A percentile compares a stretch with the other conserved stretches of the same genome.
These are phyloP conservation scores for Auricularia sp. DNA, from an alignment of 768 basidiomycete species.

Conservation along the genomic window DNA sequence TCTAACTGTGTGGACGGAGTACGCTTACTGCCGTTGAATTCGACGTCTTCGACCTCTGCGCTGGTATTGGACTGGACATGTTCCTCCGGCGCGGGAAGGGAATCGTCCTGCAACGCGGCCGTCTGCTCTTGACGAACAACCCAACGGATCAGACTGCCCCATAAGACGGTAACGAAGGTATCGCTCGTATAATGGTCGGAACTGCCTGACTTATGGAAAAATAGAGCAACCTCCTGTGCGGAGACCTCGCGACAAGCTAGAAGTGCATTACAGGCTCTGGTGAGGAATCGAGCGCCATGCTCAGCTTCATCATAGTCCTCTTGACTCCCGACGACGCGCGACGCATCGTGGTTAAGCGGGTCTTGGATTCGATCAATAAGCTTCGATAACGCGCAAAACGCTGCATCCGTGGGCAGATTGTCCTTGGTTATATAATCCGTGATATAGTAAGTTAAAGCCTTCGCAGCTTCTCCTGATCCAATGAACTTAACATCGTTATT, in stretches of 20 bases:
- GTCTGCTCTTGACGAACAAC: too few relatives aligned
- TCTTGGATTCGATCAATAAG: background rate
- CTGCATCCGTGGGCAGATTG: background rate
- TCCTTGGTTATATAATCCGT: conserved; percentile 6
- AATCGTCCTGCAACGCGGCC: too few relatives aligned
- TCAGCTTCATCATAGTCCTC: background rate
- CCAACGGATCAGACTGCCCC: background rate
- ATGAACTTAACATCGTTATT: conserved; percentile 5
- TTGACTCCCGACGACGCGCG: background rate
- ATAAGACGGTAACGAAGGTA: background rate
- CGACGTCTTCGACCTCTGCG: too few relatives aligned
- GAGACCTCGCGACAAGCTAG: background rate
- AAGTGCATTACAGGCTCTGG: background rate
- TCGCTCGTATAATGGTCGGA: background rate
- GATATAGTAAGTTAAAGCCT: conserved; percentile 3
- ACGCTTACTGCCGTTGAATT: too few relatives aligned
- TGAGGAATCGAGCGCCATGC: background rate
- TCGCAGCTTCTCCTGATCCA: conserved; percentile 1
- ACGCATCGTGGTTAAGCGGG: background rate
- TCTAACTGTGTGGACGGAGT: too few relatives aligned
- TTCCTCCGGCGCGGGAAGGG: too few relatives aligned
- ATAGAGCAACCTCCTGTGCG: background rate
- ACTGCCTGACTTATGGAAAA: background rate
- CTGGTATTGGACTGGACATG: too few relatives aligned
- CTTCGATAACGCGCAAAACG: background rate